Conservation (phyloP, 345 rosid species). For the Carallia pectinifolia region DNA sequence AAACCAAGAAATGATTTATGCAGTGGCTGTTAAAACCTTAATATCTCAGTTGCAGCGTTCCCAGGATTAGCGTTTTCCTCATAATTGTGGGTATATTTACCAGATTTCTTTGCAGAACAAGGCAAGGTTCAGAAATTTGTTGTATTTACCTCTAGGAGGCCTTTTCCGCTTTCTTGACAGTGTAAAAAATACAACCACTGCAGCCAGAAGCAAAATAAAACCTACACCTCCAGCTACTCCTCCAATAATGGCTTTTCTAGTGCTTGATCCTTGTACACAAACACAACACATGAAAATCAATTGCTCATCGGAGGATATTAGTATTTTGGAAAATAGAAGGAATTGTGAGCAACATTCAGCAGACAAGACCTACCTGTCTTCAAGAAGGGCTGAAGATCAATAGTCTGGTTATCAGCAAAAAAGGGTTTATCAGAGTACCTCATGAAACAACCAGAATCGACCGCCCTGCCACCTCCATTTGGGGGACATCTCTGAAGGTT, state of each 20-base stretch:
- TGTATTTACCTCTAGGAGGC: constrained; percentile 24
- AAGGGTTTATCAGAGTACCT: constrained; percentile 36
- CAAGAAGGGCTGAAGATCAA: constrained; percentile 30
- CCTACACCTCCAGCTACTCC: constrained; percentile 42
- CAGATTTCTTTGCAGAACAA: too few relatives aligned
- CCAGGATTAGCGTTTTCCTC: too few relatives aligned
- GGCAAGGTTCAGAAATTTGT: neutral
- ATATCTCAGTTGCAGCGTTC: too few relatives aligned
- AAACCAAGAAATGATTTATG: too few relatives aligned
- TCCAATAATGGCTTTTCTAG: constrained; percentile 29
- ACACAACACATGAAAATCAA: neutral
- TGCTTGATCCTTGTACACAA: constrained; percentile 26
- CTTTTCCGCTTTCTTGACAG: constrained; percentile 23
- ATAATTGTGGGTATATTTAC: too few relatives aligned
- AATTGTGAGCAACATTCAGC: neutral
- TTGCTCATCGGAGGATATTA: neutral
- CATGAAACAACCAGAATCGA: constrained; percentile 45
- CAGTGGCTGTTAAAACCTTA: too few relatives aligned
- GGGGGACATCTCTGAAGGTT: constrained; percentile 35
- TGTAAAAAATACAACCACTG: constrained; percentile 34
- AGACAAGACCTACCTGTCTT: constrained; percentile 18
- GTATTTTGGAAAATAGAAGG: too few relatives aligned
- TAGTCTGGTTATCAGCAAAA: constrained; percentile 40
- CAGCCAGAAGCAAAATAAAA: constrained; percentile 19
- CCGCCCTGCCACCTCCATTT: constrained; percentile 27